A percentile compares a stretch with the other conserved stretches of the same genome.
Conservation (phyloP, 2,329 filamentous ascomycete genomes). For the Bipolaris zeicola region DNA sequence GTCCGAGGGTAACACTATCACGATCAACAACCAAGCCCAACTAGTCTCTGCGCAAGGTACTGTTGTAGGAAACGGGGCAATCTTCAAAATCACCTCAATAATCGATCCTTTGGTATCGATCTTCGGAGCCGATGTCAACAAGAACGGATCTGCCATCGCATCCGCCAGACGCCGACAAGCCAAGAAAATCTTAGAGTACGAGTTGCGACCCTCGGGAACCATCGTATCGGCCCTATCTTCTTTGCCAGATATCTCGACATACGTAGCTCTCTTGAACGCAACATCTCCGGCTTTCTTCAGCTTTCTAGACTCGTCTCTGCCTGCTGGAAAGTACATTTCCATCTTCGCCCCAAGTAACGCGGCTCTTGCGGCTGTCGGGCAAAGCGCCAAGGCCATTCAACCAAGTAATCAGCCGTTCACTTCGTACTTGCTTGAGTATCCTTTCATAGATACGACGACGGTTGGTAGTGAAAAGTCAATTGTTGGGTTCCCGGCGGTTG, state of each 20-base stretch:
- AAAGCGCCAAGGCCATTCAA: background rate
- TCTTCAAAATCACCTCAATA: conserved; percentile 3
- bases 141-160: background rate
- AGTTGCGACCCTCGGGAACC: background rate
- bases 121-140: background rate
- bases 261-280: background rate
- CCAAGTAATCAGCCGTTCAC: background rate
- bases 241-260: background rate
- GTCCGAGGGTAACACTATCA: background rate
- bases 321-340: background rate
- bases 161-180: background rate
- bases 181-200: background rate
- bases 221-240: background rate
- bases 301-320: background rate
- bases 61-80: background rate
- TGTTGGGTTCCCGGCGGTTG: background rate
- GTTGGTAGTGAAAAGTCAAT: background rate
- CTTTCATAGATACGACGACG: background rate
- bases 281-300: background rate
- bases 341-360: background rate
- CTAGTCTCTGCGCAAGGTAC: background rate
- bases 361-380: background rate
- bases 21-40: conserved; percentile 1
- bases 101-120: background rate
- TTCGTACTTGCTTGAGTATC: conserved; percentile 2